Evolutionary conservation across 345 rosid genomes (phyloP), one percentile per base, ranked within the genome.

Genomic region (Citrus australasica): DNA sequence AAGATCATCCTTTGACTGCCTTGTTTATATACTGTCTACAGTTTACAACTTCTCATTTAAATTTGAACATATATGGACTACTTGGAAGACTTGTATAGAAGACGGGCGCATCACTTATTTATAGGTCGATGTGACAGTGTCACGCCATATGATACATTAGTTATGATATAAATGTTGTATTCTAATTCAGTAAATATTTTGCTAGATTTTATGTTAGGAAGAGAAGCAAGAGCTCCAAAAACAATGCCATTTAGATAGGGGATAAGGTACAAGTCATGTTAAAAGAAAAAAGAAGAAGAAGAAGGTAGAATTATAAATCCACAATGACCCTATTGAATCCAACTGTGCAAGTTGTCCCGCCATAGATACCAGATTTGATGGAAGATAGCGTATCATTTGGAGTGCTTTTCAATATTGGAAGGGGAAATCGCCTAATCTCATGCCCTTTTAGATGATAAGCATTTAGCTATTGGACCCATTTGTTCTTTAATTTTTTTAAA

Each of bases 1-100:
- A 87, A 82, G 53, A 83, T 78, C 77, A 80, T 71, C 65, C 85
- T 82, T 85, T 83, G 84, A 87, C 87, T 80, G 84, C 83, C 83
- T 76, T 62, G 69, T 78, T 67, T 35, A 7, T 40, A 74, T 16
- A 28, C 72, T 17, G 11, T 5, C 51, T 28, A 21, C 21, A 32
- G 55, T 78, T 73, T 33, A 21, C 21, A 32, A 46, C 75, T 76
- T 76, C 67, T 62, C 72, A 24, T 77, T 67, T 35, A 32, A 2
- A 6, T 76, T 73, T 70, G 69, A 76, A 58, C 62, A 27, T 13
- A 17, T 2, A 53, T 53, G 60, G 56, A 28, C 25, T 21, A 58
- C 6, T 51, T 51, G 48, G 3, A 40, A 40, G 46, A 40, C 46
- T 40, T 40, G 46, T 2, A 9, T 40, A 40, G 46, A 9, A 9